These are phyloP conservation scores for Calamus simplicifolius DNA, from an alignment of 176 grass and related monocot genomes.

Conservation along the genomic window DNA sequence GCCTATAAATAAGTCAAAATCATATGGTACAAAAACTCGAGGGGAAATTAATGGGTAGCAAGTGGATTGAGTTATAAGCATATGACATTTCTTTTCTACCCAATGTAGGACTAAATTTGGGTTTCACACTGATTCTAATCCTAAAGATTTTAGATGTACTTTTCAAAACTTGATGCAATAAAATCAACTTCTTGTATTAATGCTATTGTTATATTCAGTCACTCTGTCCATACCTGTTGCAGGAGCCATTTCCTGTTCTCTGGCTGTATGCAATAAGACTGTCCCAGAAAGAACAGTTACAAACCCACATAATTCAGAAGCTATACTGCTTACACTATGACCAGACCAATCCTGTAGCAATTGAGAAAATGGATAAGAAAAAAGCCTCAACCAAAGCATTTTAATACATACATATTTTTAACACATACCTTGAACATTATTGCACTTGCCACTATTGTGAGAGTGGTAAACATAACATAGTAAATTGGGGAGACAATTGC, in stretches of 20 bases:
- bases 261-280: constrained; percentile 70
- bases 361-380: constrained; percentile 15
- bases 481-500: constrained; percentile 89
- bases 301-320: constrained; percentile 83
- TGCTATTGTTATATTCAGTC: too few relatives aligned
- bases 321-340: constrained; percentile 72
- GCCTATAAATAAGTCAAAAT: too few relatives aligned
- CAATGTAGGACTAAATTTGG: too few relatives aligned
- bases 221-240: constrained; percentile 30
- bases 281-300: constrained; percentile 89
- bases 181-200: too few relatives aligned
- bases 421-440: constrained; percentile 96
- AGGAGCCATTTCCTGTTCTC: constrained; percentile 46
- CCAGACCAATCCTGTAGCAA: constrained; percentile 67
- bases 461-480: constrained; percentile 93
- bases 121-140: too few relatives aligned
- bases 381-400: not conserved
- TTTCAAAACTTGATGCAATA: too few relatives aligned
- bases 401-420: not conserved
- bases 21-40: too few relatives aligned
- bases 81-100: too few relatives aligned
- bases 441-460: constrained; percentile 81
- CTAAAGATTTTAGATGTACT: too few relatives aligned
- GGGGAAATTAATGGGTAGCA: too few relatives aligned
- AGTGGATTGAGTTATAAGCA: too few relatives aligned